A percentile compares a stretch with the other conserved stretches of the same genome.
phyloP scores from a whole-genome alignment of 192 early-diverging fungal genomes.

The Linnemannia exigua region DNA sequence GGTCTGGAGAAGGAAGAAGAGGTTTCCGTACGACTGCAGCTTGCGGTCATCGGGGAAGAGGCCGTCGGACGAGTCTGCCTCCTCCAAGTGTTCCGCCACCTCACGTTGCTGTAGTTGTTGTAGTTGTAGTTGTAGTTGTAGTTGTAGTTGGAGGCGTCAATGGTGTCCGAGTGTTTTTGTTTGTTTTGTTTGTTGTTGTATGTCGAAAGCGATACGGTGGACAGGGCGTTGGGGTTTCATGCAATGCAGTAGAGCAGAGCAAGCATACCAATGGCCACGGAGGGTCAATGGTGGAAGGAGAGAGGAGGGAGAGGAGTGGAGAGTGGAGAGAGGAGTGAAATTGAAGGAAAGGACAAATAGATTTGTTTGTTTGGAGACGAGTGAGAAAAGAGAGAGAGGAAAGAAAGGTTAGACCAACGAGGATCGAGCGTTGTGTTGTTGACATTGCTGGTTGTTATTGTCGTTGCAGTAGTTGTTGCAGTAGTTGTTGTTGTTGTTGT shows the following conservation, averaged over 20 bases:
- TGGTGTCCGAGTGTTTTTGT: background rate
- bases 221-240: constrained; percentile 1
- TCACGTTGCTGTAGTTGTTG: constrained; percentile 74
- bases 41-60: constrained; percentile 84
- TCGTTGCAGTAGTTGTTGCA: no score
- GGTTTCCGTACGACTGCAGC: constrained; percentile 90
- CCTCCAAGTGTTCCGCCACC: constrained; percentile 78
- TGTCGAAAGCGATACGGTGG: background rate
- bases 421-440: constrained; percentile 30
- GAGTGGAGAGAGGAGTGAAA: background rate
- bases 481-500: no score
- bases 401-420: background rate
- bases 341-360: background rate
- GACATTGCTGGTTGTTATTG: no score
- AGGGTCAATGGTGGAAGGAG: background rate
- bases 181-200: no score
- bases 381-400: background rate
- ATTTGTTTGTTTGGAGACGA: background rate
- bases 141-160: background rate
- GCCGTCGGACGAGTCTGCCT: constrained; percentile 63
- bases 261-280: background rate
- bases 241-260: background rate
- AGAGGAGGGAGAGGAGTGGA: background rate
- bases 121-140: background rate
- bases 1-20: constrained; percentile 93